phyloP scores from a whole-genome alignment of 2,329 filamentous ascomycete genomes.

The Ceratocystis lukuohia region DNA sequence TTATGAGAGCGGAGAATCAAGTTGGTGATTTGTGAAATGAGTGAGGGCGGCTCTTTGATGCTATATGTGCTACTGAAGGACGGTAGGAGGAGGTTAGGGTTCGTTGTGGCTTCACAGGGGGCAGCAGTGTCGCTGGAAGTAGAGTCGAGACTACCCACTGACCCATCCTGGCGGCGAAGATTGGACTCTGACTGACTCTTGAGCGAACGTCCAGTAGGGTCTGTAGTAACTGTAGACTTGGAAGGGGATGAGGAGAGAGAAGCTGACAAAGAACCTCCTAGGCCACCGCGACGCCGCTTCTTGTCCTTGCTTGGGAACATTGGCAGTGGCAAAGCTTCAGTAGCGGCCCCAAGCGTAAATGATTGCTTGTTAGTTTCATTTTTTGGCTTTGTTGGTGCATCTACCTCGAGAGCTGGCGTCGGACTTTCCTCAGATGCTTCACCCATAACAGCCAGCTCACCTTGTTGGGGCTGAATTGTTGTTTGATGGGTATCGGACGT shows the following conservation, averaged over 20 bases:
- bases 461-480: slow-evolving; percentile 27
- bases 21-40: slow-evolving; percentile 52
- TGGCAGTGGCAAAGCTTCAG: background rate
- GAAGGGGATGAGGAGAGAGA: slow-evolving; percentile 27
- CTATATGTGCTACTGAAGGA: slow-evolving; percentile 56
- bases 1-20: slow-evolving; percentile 38
- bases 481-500: slow-evolving; percentile 19
- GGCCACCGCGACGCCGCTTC: slow-evolving; percentile 7
- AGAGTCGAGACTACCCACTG: slow-evolving; percentile 9
- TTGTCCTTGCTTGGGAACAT: background rate
- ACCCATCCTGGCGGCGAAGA: slow-evolving; percentile 1
- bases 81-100: slow-evolving; percentile 53
- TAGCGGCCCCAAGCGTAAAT: background rate
- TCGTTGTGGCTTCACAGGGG: slow-evolving; percentile 21
- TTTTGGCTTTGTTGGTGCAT: background rate
- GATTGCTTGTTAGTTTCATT: background rate
- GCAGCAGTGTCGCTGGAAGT: background rate
- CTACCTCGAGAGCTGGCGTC: slow-evolving; percentile 27
- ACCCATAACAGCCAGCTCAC: slow-evolving; percentile 43
- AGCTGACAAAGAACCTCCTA: slow-evolving; percentile 23
- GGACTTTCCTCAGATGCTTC: slow-evolving; percentile 45
- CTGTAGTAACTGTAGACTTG: slow-evolving; percentile 22
- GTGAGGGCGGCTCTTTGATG: slow-evolving; percentile 52
- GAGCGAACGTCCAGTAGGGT: slow-evolving; percentile 20
- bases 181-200: slow-evolving; percentile 8